Base-by-base conservation (phyloP, 768 basidiomycete genomes). In the Amylocystis lapponica region DNA sequence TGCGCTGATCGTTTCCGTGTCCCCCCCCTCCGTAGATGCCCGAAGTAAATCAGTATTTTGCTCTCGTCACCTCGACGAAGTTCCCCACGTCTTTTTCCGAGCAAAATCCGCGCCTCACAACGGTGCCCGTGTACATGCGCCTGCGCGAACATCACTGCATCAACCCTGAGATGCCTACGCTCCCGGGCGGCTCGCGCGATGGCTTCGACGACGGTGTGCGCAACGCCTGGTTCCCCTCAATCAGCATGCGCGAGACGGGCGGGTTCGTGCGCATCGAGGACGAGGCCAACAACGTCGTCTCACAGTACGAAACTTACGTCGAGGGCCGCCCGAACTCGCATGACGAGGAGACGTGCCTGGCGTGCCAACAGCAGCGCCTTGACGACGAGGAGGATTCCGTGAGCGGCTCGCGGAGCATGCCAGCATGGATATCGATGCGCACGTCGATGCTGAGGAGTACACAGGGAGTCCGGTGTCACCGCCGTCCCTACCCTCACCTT, bases 101-200 rank as follows among this genome's bases (percentile, higher is more conserved):
- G 71, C 69, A 44, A 62, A 68, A 40, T 21, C 39, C 39, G 39
- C 39, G 39, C 5, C 26, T 40, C 27, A 26, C 20, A n/a, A 40
- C 39, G 22, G 35, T 23, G 19, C 81, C 81, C 4, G 50, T 83
- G 27, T 83, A 72, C 55, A 68, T 86, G 64, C 70, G 78, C 10
- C 60, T 85, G 20, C 60, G 64, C 32, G 84, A 86, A 55, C 76
- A 74, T 39, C 66, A 71, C 39, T 71, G 69, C 48, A 62, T 69
- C 54, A 63, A 75, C 31, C 71, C 75, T 14, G 63, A 57, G 38
- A 55, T 50, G 25, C 68, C 64, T 2, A 55, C 45, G 3, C 30
- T 49, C 11, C n/a, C 48, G 3, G 65, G 62, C 12, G 59, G 51
- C 11, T 16, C 22, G 7, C 22, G 37, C 5, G 56, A 50, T 9